Evolutionary conservation across 2,329 filamentous ascomycete genomes (phyloP).

Genomic region (Colletotrichum tamarilloi): DNA sequence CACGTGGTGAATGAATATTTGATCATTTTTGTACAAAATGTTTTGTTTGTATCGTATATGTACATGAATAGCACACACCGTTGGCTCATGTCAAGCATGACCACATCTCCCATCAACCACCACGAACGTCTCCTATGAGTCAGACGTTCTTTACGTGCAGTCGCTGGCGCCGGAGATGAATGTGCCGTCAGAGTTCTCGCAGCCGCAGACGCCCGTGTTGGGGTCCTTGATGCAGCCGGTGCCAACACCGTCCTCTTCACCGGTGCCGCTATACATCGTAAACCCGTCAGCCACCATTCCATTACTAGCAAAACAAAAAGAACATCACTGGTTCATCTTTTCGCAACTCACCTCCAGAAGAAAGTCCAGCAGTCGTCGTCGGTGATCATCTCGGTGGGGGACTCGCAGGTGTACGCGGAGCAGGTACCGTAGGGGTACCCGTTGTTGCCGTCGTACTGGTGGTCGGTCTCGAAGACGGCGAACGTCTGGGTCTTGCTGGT

Average conservation of each 20-base stretch:
- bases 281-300: background rate
- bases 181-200: constrained; percentile 32
- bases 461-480: constrained; percentile 32
- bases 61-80: background rate
- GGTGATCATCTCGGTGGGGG: constrained; percentile 20
- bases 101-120: too few relatives aligned
- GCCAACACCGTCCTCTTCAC: constrained; percentile 8
- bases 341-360: constrained; percentile 32
- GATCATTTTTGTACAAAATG: background rate
- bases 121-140: background rate
- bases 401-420: constrained; percentile 28
- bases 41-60: background rate
- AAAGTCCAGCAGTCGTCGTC: constrained; percentile 33
- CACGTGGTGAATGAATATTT: background rate
- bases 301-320: background rate
- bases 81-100: background rate
- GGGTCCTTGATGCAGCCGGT: constrained; percentile 31
- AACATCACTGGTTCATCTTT: background rate
- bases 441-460: constrained; percentile 27
- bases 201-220: constrained; percentile 29
- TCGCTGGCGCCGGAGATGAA: constrained; percentile 22
- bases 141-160: constrained; percentile 5
- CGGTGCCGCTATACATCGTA: background rate
- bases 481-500: constrained; percentile 31
- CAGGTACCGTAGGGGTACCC: constrained; percentile 31